Conservation (phyloP, 2,329 filamentous ascomycete genomes). For the Ilyonectria sp. region DNA sequence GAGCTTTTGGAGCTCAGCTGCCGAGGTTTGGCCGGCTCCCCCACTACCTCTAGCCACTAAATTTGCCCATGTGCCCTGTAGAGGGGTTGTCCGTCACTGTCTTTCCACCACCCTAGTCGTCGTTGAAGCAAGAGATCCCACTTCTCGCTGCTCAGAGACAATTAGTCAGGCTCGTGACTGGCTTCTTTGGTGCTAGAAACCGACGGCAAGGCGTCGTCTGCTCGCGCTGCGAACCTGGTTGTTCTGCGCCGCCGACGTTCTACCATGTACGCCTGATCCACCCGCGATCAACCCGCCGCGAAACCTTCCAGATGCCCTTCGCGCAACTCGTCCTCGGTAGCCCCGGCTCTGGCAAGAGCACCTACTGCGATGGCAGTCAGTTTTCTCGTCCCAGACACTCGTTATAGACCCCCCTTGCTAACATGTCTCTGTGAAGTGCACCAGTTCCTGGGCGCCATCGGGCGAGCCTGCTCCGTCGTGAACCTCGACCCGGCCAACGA, state of each 20-base stretch:
- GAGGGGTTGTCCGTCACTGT: slow-evolving; percentile 42
- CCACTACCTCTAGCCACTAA: slow-evolving; percentile 38
- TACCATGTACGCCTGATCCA: slow-evolving; percentile 46
- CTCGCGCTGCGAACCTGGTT: slow-evolving; percentile 13
- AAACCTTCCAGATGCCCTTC: slow-evolving; percentile 67
- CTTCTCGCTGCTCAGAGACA: slow-evolving; percentile 13
- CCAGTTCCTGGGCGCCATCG: slow-evolving; percentile 97
- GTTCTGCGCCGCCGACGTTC: slow-evolving; percentile 4
- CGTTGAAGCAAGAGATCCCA: slow-evolving; percentile 25
- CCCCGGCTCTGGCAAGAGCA: slow-evolving; percentile 95
- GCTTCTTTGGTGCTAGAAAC: slow-evolving; percentile 17
- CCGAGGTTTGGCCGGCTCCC: slow-evolving; percentile 48
- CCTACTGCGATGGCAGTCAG: slow-evolving; percentile 95
- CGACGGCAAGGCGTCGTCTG: slow-evolving; percentile 31
- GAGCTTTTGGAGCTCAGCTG: slow-evolving; percentile 43
- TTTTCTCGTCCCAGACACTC: slow-evolving; percentile 2
- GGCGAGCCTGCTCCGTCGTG: slow-evolving; percentile 92
- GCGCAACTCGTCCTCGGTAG: slow-evolving; percentile 92
- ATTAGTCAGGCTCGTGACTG: slow-evolving; percentile 6
- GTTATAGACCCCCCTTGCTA: slow-evolving; percentile 16
- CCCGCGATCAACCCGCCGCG: slow-evolving; percentile 31
- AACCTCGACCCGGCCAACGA: slow-evolving; percentile 99
- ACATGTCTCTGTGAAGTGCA: slow-evolving; percentile 73
- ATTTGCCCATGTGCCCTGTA: slow-evolving; percentile 40
- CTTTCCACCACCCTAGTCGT: slow-evolving; percentile 21